A percentile compares a stretch with the other conserved stretches of the same genome.
Evolutionary conservation across 176 grass and related monocot species (phyloP).

Genomic region (Bromus sterilis): DNA sequence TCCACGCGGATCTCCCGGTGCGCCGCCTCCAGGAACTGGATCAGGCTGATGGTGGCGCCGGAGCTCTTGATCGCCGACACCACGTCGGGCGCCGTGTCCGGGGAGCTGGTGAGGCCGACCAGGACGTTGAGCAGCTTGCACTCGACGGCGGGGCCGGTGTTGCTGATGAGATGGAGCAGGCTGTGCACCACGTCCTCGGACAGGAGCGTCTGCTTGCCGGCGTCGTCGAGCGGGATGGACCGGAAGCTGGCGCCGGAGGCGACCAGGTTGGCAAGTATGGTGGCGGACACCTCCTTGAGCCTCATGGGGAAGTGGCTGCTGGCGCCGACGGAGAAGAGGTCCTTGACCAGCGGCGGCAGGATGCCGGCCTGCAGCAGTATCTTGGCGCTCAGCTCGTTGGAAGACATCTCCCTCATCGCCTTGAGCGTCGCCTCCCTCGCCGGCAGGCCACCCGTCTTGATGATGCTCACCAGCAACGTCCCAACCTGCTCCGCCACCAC

Average conservation of each 20-base stretch:
- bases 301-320: slow-evolving; percentile 53
- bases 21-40: slow-evolving; percentile 78
- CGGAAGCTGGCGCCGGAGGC: slow-evolving; percentile 37
- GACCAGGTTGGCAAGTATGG: slow-evolving; percentile 68
- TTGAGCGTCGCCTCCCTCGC: slow-evolving; percentile 67
- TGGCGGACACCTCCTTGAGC: slow-evolving; percentile 71
- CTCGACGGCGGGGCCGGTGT: slow-evolving; percentile 60
- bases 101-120: slow-evolving; percentile 60
- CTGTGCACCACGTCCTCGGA: slow-evolving; percentile 69
- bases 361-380: slow-evolving; percentile 57
- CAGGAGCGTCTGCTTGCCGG: slow-evolving; percentile 35
- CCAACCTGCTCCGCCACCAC: slow-evolving; percentile 60
- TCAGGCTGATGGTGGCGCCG: slow-evolving; percentile 69
- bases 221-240: slow-evolving; percentile 35
- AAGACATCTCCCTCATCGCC: slow-evolving; percentile 67
- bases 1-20: slow-evolving; percentile 69
- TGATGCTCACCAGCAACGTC: slow-evolving; percentile 44
- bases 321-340: slow-evolving; percentile 49
- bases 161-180: slow-evolving; percentile 82
- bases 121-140: slow-evolving; percentile 67
- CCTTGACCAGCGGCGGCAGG: slow-evolving; percentile 66
- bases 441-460: slow-evolving; percentile 37
- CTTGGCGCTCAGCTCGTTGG: slow-evolving; percentile 55
- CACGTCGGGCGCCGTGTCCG: slow-evolving; percentile 31
- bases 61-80: slow-evolving; percentile 68